Evolutionary conservation across 1,284 basidiomycete genomes (phyloP).

Genomic region (Cutaneotrichosporon sp.): DNA sequence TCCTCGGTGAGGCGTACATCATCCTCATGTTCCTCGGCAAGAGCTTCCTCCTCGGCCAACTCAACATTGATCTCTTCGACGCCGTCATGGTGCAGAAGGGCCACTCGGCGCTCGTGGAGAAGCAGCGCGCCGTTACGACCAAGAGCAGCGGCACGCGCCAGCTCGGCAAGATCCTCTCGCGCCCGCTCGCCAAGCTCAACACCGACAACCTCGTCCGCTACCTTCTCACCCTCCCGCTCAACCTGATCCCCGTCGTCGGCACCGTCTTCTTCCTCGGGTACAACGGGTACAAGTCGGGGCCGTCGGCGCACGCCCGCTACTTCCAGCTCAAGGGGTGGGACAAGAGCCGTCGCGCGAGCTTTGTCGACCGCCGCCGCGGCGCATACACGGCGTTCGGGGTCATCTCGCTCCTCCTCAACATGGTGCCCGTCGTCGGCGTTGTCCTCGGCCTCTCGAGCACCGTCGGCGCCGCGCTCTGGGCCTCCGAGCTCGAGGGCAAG

Average conservation of each 20-base stretch:
- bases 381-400: constrained; percentile 66
- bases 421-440: constrained; percentile 64
- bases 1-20: constrained; percentile 55
- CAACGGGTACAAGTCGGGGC: constrained; percentile 60
- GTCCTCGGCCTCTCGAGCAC: constrained; percentile 56
- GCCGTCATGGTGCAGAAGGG: constrained; percentile 53
- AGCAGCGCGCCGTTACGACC: constrained; percentile 46
- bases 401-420: constrained; percentile 62
- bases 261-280: constrained; percentile 62
- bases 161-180: constrained; percentile 51
- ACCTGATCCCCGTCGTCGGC: constrained; percentile 67
- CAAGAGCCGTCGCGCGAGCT: constrained; percentile 45
- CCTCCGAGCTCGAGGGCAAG: constrained; percentile 56
- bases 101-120: constrained; percentile 50
- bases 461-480: constrained; percentile 73
- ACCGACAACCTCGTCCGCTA: constrained; percentile 52
- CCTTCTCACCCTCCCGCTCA: constrained; percentile 56
- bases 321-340: constrained; percentile 65
- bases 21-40: constrained; percentile 58
- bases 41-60: constrained; percentile 58
- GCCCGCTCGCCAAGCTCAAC: constrained; percentile 48
- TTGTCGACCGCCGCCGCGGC: constrained; percentile 57
- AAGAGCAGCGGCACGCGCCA: constrained; percentile 32
- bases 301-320: constrained; percentile 65
- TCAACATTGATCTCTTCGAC: constrained; percentile 57